Percentiles rank a stretch among this genome's conserved stretches.
Evolutionary conservation across 176 grass and related monocot species (phyloP).

Genomic region (Musa schizocarpa): DNA sequence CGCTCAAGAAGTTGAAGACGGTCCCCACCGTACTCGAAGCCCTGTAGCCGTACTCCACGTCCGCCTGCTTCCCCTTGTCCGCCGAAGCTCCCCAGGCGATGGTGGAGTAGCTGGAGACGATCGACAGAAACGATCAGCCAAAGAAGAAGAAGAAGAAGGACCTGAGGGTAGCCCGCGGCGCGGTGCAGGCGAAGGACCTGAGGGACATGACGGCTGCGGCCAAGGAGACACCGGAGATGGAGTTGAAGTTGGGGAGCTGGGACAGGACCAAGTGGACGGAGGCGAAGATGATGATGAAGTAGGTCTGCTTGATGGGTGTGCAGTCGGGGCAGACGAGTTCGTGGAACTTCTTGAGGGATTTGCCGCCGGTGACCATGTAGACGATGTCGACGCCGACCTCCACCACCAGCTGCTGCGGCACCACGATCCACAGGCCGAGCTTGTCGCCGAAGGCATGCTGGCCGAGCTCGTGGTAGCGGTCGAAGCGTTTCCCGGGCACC

Average conservation of each 20-base stretch:
- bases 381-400: constrained; percentile 93
- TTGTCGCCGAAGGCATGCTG: constrained; percentile 82
- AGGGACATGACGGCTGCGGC: constrained; percentile 93
- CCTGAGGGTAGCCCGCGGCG: too few species aligned
- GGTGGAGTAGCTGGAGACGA: constrained; percentile 59
- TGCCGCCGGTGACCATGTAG: constrained; percentile 94
- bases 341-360: constrained; percentile 82
- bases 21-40: constrained; percentile 35
- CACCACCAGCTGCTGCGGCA: constrained; percentile 70
- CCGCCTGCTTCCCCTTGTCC: constrained; percentile 41
- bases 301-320: constrained; percentile 61
- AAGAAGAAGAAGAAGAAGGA: too few species aligned
- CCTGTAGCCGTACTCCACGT: constrained; percentile 44
- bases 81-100: constrained; percentile 79
- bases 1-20: constrained; percentile 73
- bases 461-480: constrained; percentile 83
- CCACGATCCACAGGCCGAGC: constrained; percentile 77
- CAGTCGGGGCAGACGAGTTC: constrained; percentile 54
- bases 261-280: constrained; percentile 78
- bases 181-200: constrained; percentile 7
- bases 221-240: constrained; percentile 81
- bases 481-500: constrained; percentile 80
- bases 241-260: constrained; percentile 82
- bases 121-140: too few species aligned
- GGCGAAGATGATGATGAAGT: constrained; percentile 94